phyloP scores from a whole-genome alignment of 2,329 filamentous ascomycete species.

The Hymenoscyphus repandus region DNA sequence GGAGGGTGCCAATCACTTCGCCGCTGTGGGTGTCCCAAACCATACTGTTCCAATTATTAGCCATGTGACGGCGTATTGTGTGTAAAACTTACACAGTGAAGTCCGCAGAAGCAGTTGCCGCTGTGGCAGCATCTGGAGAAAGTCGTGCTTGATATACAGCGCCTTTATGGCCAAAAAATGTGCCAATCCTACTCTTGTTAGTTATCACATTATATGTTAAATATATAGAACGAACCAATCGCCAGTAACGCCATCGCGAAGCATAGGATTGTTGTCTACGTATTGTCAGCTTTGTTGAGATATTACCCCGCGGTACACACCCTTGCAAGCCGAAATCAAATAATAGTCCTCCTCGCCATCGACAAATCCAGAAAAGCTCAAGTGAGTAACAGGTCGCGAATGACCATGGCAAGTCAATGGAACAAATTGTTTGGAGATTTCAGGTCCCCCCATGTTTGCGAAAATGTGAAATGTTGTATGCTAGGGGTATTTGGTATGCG shows the following conservation, averaged over 20 bases:
- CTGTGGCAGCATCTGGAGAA: conserved; percentile 79
- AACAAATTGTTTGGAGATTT: conserved; percentile 39
- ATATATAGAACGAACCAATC: conserved; percentile 61
- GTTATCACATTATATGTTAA: conserved; percentile 15
- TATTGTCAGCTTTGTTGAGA: conserved; percentile 15
- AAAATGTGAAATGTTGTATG: not conserved
- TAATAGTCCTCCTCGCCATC: conserved; percentile 60
- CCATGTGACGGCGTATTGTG: conserved; percentile 1
- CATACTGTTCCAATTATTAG: conserved; percentile 57
- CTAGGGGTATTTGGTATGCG: not conserved
- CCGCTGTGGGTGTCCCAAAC: conserved; percentile 97
- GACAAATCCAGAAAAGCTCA: conserved; percentile 64
- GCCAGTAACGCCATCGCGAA: conserved; percentile 90
- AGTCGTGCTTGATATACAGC: conserved; percentile 95
- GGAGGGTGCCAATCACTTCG: conserved; percentile 78
- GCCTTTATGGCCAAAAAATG: conserved; percentile 96
- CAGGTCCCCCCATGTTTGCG: conserved; percentile 25
- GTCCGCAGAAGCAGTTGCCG: conserved; percentile 91
- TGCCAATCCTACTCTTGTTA: conserved; percentile 65
- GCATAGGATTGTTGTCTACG: conserved; percentile 94
- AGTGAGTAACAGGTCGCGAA: conserved; percentile 67
- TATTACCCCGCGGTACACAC: conserved; percentile 31
- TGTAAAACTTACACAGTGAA: conserved; percentile 71
- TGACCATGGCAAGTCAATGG: conserved; percentile 73
- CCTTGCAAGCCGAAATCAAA: conserved; percentile 69